phyloP scores from a whole-genome alignment of 495 filamentous ascomycete genomes.

The Lophium mytilinum region DNA sequence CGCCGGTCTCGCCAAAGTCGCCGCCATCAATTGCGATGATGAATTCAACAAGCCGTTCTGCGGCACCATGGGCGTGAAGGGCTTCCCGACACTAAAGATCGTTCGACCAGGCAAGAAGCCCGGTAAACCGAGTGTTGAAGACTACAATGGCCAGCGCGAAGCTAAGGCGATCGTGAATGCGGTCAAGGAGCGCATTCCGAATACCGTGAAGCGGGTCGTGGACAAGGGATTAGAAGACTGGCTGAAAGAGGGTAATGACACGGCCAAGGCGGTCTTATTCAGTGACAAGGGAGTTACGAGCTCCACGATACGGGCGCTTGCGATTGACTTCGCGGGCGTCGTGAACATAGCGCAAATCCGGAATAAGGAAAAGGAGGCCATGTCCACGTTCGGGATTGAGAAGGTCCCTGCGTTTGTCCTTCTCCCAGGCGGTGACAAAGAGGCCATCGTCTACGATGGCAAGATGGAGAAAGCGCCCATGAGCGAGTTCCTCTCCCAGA shows the following conservation, averaged over 20 bases:
- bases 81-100: constrained; percentile 95
- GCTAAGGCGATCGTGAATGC: constrained; percentile 83
- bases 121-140: constrained; percentile 78
- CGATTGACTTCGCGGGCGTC: constrained; percentile 82
- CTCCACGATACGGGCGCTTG: constrained; percentile 71
- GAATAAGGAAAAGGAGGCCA: constrained; percentile 66
- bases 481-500: constrained; percentile 74
- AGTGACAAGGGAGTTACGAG: constrained; percentile 88
- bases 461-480: constrained; percentile 81
- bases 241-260: constrained; percentile 61
- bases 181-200: constrained; percentile 79
- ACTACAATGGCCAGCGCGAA: constrained; percentile 77
- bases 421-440: constrained; percentile 61
- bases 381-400: constrained; percentile 64
- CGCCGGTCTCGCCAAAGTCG: constrained; percentile 84
- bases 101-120: constrained; percentile 74
- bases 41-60: constrained; percentile 89
- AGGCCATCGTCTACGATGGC: constrained; percentile 67
- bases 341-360: constrained; percentile 79
- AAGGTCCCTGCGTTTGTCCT: constrained; percentile 77
- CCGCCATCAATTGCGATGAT: constrained; percentile 91
- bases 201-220: constrained; percentile 74
- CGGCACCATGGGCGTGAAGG: constrained; percentile 79
- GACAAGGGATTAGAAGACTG: constrained; percentile 74
- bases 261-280: constrained; percentile 84